Percentiles rank a stretch among this genome's conserved stretches.
Evolutionary conservation across 2,329 filamentous ascomycete genomes (phyloP).

Genomic region (Trichophyton simii): DNA sequence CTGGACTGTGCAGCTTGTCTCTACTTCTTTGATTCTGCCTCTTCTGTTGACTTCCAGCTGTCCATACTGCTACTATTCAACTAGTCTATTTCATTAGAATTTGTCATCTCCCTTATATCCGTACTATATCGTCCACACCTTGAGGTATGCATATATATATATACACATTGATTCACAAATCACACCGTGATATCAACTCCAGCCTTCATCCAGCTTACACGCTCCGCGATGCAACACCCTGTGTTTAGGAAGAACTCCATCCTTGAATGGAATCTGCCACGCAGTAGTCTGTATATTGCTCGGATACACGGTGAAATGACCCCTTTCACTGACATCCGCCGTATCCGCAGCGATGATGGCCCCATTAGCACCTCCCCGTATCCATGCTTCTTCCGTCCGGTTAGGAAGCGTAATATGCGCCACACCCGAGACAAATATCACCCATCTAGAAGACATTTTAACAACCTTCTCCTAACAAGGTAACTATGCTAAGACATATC

Average conservation of each 20-base stretch:
- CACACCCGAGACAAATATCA: constrained; percentile 30
- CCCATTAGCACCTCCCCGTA: constrained; percentile 32
- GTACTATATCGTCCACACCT: not conserved
- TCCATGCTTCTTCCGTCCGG: constrained; percentile 25
- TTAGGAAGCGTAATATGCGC: constrained; percentile 33
- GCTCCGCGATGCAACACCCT: constrained; percentile 30
- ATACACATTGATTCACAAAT: not conserved
- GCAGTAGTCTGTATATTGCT: constrained; percentile 26
- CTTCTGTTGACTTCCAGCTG: not conserved
- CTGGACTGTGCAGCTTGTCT: not conserved
- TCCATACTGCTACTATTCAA: not conserved
- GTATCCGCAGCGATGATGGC: constrained; percentile 35
- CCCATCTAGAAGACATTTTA: constrained; percentile 17
- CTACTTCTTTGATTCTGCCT: not conserved
- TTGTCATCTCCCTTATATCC: not conserved
- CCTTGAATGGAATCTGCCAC: constrained; percentile 27
- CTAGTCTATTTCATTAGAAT: no score
- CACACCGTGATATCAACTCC: not conserved
- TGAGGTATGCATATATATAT: not conserved
- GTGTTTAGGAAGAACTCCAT: constrained; percentile 28
- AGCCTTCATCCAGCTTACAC: constrained; percentile 19
- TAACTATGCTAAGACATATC: constrained; percentile 9
- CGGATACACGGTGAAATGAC: constrained; percentile 34
- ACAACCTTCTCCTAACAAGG: not conserved
- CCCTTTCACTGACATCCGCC: constrained; percentile 26